These are phyloP conservation scores for Eucalyptus curtisii DNA, from an alignment of 345 rosid genomes.

Conservation along the genomic window DNA sequence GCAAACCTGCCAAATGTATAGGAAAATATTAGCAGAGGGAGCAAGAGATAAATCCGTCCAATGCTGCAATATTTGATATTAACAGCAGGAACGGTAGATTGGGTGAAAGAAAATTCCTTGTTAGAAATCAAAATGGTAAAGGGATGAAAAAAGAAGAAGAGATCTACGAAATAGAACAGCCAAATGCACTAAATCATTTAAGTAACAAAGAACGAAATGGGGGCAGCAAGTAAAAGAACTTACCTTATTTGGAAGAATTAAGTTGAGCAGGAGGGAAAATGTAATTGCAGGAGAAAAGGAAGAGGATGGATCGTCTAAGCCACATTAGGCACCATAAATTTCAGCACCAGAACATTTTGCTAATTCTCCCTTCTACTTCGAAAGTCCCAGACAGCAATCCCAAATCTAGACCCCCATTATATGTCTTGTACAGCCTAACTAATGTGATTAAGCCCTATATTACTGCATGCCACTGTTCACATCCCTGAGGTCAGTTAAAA, in stretches of 20 bases:
- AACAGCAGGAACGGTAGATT: not conserved
- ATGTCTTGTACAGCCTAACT: not conserved
- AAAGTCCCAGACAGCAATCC: not conserved
- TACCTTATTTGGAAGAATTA: not conserved
- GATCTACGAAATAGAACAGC: not conserved
- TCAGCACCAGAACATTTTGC: too few relatives aligned
- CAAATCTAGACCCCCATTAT: not conserved
- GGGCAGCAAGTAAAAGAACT: not conserved
- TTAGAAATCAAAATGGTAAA: not conserved
- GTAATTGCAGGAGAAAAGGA: not conserved
- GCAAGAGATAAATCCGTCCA: not conserved
- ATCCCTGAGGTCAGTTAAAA: not conserved
- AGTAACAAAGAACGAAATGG: not conserved
- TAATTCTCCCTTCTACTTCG: too few relatives aligned
- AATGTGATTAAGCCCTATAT: not conserved
- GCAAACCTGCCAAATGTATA: constrained; percentile 31
- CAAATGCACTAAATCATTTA: not conserved
- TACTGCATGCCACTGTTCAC: too few relatives aligned
- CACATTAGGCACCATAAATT: not conserved
- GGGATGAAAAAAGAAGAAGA: not conserved
- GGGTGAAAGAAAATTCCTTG: not conserved
- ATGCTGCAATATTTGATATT: not conserved
- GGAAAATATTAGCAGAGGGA: not conserved
- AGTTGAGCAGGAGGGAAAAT: not conserved
- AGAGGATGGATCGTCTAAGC: not conserved